Conservation (phyloP, 2,329 filamentous ascomycete genomes). For the Fusarium sp. region DNA sequence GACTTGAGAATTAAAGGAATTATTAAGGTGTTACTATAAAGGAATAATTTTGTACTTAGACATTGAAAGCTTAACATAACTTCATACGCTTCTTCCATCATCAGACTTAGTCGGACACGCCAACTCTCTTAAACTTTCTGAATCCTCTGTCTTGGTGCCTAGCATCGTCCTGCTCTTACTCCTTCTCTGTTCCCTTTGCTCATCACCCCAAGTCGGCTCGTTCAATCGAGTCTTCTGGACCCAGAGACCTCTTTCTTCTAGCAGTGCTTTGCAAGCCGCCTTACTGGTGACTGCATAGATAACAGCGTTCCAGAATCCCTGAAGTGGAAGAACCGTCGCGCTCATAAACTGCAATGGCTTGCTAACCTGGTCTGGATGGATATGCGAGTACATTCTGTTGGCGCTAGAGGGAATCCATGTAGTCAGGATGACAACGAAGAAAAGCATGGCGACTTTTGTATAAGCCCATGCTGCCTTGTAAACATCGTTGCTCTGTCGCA, state of each 20-base stretch:
- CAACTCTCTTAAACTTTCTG: neutral
- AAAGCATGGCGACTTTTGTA: conserved; percentile 5
- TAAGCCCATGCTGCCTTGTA: conserved; percentile 12
- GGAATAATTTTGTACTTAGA: no score
- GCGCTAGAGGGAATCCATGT: conserved; percentile 6
- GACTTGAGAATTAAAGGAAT: no score
- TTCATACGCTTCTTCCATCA: neutral
- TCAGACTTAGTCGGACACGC: neutral
- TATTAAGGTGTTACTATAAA: no score
- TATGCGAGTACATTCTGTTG: conserved; percentile 7
- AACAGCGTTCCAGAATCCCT: conserved; percentile 6
- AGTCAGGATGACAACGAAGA: neutral
- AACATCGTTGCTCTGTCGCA: neutral
- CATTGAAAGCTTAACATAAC: neutral
- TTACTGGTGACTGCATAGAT: conserved; percentile 1
- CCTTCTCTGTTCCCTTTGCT: neutral
- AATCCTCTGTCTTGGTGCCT: neutral
- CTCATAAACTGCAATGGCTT: conserved; percentile 16
- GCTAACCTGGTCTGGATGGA: neutral
- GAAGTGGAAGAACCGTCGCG: neutral
- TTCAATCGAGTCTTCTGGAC: neutral
- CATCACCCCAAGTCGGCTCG: neutral
- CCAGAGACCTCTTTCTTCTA: neutral
- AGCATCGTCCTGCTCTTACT: neutral
- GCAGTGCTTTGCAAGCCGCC: neutral